A percentile compares a stretch with the other conserved stretches of the same genome.
Conservation (phyloP, 208 protist species). For the Acanthamoeba healyi region DNA sequence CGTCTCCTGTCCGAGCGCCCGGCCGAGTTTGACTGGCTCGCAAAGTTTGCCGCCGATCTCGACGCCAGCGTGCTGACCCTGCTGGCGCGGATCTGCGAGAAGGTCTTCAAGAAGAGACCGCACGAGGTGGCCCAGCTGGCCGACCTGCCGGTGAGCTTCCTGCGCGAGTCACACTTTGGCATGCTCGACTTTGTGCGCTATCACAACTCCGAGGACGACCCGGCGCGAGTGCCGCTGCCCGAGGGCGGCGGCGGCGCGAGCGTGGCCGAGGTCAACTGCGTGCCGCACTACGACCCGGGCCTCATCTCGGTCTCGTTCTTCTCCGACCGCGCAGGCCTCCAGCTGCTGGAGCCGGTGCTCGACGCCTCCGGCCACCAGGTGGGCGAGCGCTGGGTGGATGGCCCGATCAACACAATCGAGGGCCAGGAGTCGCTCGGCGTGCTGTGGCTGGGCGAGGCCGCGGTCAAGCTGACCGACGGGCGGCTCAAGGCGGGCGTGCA, state of each 20-base stretch:
- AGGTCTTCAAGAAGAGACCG: not conserved
- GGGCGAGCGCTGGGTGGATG: not conserved
- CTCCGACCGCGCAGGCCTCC: not conserved
- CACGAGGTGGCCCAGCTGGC: not conserved
- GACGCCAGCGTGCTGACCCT: not conserved
- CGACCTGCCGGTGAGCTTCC: not conserved
- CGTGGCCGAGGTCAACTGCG: conserved; percentile 26
- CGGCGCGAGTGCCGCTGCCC: not conserved
- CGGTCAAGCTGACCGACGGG: not conserved
- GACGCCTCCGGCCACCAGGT: not conserved
- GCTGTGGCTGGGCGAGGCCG: not conserved
- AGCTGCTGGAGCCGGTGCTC: not conserved
- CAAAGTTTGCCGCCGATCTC: not conserved
- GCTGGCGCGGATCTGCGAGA: not conserved
- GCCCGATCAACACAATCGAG: not conserved
- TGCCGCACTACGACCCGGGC: conserved; percentile 9
- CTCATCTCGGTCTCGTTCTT: not conserved
- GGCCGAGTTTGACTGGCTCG: not conserved
- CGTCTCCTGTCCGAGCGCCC: not conserved
- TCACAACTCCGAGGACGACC: not conserved
- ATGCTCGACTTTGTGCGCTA: conserved; percentile 39
- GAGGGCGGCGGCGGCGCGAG: not conserved
- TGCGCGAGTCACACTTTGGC: not conserved
- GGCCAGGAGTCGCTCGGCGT: not conserved
- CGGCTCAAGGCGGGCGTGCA: not conserved